Evolutionary conservation across 2,329 filamentous ascomycete genomes (phyloP), one percentile per base, ranked within the genome.

Genomic region (Alternaria viburni): DNA sequence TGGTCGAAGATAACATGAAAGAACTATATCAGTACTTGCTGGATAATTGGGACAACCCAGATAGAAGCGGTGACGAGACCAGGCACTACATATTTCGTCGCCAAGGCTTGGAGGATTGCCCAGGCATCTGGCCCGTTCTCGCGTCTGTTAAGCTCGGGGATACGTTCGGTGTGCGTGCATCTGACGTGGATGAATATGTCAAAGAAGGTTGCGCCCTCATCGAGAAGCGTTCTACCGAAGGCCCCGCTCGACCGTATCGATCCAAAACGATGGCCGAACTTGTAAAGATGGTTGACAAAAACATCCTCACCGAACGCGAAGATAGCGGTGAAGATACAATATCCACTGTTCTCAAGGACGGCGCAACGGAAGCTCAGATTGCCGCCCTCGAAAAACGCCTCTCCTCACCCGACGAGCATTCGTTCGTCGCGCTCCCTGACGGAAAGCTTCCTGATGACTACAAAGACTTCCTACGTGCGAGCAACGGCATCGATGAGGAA

Each of bases 401-500:
- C 26, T 36, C 28, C 28, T 32, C 28, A 13, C 28, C 28, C 28
- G 28, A 32, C 28, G 28, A 32, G 28, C 12, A 32, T 32, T 32
- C 12, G 28, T 13, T 32, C 28, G 12, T 32, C 28, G 28, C 28
- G 28, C 28, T 32, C 28, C 28, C 32, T 11, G 13, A 17, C 6
- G 49, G 15, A 23, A 23, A 30, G n/a, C 49, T 64, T 21, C 49
- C 64, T 44, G 43, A 59, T 7, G 54, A 64, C 32, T 61, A 64
- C 54, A 59, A 49, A 47, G 32, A 32, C 4, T 61, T 64, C 15
- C 54, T 64, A 12, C 57, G 26, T 8, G 36, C 30, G 10, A 55
- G 36, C 12, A 65, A 65, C 46, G 63, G 63, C 12, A 59, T 59
- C 45, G 56, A 52, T 5, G 10, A 25, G 15, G 26, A 55, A 8